Base-by-base conservation (phyloP, 352 stramenopile genomes). In the Phytophthora pini region DNA sequence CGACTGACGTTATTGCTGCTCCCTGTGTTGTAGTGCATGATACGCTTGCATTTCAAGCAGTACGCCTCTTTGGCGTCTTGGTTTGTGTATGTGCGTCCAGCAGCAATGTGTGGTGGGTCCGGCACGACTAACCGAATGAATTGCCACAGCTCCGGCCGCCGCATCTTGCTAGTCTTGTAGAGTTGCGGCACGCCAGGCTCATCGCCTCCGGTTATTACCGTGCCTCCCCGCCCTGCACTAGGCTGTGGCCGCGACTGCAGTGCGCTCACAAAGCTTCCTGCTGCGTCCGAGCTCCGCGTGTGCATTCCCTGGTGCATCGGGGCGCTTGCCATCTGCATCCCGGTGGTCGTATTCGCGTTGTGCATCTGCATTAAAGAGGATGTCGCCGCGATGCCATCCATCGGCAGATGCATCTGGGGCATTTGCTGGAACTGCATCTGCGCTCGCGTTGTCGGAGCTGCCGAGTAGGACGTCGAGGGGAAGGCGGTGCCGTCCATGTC, bases 161-260 rank as follows among this genome's bases (percentile, higher is more conserved):
- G 66, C 76, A 84, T 84, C 70, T 84, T 84, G 61, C 70, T 84
- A 22, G 76, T 82, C 61, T 81, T 79, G 68, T 84, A 84, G 26
- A 84, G 61, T 58, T 82, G 73, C 31, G 73, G 73, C 32, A 65
- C 55, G 13, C 53, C 48, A 29, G 72, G 65, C 8, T 68, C 54
- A 15, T 72, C 56, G 24, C 34, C 55, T 10, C 26, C 48, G 9
- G 40, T 59, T 17, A 60, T 69, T 17, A 40, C 29, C 24, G 57
- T 64, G 1, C 45, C 58, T 4, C 22, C 40, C 34, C 10, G 48
- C 39, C 43, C 51, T 17, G 11, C 36, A 9, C 6, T 51, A 2
- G 27, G 40, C 41, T 49, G 56, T 11, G 38, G 38, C 3, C 20
- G 40, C 15, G 47, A 6, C 20, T 43, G 34, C 13, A 27, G 3